phyloP scores from a whole-genome alignment of 257 asterid species.

The Asclepias syriaca region DNA sequence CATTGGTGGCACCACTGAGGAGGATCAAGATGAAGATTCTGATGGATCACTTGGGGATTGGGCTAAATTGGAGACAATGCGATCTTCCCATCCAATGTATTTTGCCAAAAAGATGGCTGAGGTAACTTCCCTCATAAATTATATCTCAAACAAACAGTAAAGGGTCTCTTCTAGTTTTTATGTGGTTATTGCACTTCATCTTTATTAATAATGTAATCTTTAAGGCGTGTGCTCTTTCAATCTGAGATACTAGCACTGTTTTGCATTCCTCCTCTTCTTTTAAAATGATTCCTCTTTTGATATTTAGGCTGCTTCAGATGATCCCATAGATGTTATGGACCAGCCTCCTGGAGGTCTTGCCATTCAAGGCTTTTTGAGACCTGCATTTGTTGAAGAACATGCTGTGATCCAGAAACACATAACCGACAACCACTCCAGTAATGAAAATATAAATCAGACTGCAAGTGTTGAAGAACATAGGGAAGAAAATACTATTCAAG shows the following conservation, averaged over 20 bases:
- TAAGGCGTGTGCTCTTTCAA: not conserved
- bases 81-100: conserved; percentile 91
- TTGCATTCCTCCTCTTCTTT: not conserved
- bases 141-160: too few relatives aligned
- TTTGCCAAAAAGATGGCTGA: conserved; percentile 84
- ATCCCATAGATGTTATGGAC: conserved; percentile 89
- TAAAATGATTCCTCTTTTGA: conserved; percentile 12
- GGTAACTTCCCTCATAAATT: conserved; percentile 30
- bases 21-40: conserved; percentile 64
- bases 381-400: conserved; percentile 88
- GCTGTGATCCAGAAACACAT: conserved; percentile 65
- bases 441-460: conserved; percentile 26
- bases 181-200: not conserved
- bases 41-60: conserved; percentile 88
- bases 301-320: conserved; percentile 67
- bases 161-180: not conserved
- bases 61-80: conserved; percentile 96
- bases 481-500: conserved; percentile 39
- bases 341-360: conserved; percentile 93
- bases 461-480: conserved; percentile 31
- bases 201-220: not conserved
- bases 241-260: not conserved
- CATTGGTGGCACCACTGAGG: conserved; percentile 58
- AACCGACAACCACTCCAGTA: conserved; percentile 39
- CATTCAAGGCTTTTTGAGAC: conserved; percentile 83